phyloP scores from a whole-genome alignment of 2,329 filamentous ascomycete genomes.

The Alternaria conjuncta region DNA sequence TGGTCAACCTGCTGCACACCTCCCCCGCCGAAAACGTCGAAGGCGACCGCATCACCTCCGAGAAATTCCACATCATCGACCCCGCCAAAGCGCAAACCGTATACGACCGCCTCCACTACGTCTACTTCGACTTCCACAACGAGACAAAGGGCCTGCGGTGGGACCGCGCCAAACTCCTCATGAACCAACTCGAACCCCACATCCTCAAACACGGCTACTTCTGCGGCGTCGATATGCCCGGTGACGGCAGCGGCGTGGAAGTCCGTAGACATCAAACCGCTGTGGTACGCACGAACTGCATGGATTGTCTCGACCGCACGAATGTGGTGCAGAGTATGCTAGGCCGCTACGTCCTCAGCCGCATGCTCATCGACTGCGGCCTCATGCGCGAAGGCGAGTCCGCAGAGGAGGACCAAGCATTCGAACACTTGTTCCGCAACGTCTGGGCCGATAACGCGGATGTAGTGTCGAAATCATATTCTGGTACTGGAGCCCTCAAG shows the following conservation, averaged over 20 bases:
- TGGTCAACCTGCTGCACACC: conserved; percentile 78
- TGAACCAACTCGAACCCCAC: conserved; percentile 80
- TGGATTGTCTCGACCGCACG: conserved; percentile 97
- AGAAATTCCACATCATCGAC: conserved; percentile 84
- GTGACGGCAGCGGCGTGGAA: conserved; percentile 75
- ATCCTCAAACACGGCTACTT: conserved; percentile 87
- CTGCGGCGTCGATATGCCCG: conserved; percentile 85
- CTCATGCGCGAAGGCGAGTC: conserved; percentile 77
- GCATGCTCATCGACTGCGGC: conserved; percentile 85
- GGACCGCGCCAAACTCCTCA: conserved; percentile 85
- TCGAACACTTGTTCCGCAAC: conserved; percentile 93
- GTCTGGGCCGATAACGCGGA: conserved; percentile 99
- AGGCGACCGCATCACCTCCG: conserved; percentile 69
- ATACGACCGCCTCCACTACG: conserved; percentile 87
- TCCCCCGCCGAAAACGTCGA: conserved; percentile 70
- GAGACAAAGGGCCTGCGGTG: conserved; percentile 95
- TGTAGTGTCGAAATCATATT: conserved; percentile 89
- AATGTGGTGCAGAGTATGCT: conserved; percentile 99
- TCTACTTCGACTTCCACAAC: conserved; percentile 98
- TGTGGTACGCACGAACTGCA: conserved; percentile 96
- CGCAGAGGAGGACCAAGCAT: conserved; percentile 79
- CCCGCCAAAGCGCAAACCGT: conserved; percentile 64
- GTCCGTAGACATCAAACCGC: conserved; percentile 81
- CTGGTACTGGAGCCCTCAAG: conserved; percentile 95
- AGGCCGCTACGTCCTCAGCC: conserved; percentile 84